A percentile compares a stretch with the other conserved stretches of the same genome.
These are phyloP conservation scores for Auricularia sp. DNA, from an alignment of 768 basidiomycete species.

Conservation along the genomic window DNA sequence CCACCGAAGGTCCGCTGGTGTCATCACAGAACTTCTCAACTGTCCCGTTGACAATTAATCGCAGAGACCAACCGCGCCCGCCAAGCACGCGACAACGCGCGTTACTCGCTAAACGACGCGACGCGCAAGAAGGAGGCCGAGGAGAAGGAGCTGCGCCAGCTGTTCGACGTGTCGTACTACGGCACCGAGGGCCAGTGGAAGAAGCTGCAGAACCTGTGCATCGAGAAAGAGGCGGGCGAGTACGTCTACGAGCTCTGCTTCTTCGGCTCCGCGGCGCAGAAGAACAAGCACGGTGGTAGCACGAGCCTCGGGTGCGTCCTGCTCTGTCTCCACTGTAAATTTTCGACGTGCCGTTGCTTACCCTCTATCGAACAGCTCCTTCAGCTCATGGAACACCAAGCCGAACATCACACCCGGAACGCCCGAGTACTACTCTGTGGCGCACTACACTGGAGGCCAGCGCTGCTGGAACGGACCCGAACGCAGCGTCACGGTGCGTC, in stretches of 20 bases:
- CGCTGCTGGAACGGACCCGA: conserved; percentile 97
- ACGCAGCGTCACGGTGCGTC: conserved; percentile 65
- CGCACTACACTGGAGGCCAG: conserved; percentile 73
- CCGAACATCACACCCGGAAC: conserved; percentile 47
- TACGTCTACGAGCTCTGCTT: conserved; percentile 90
- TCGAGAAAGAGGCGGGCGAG: conserved; percentile 83
- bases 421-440: conserved; percentile 69
- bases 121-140: conserved; percentile 46
- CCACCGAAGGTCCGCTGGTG: conserved; percentile 30
- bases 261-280: conserved; percentile 82
- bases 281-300: conserved; percentile 68
- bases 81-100: conserved; percentile 51
- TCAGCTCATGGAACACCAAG: conserved; percentile 69
- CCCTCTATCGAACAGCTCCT: conserved; percentile 38
- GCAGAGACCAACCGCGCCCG: conserved; percentile 53
- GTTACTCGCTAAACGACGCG: conserved; percentile 44
- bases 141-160: conserved; percentile 47
- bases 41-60: background rate
- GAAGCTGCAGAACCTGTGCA: conserved; percentile 75
- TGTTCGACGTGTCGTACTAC: conserved; percentile 58
- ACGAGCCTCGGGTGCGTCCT: conserved; percentile 72
- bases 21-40: background rate
- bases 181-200: conserved; percentile 90
- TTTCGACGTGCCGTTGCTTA: too few species aligned
- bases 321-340: background rate